phyloP scores from a whole-genome alignment of 345 rosid genomes.

The Fremontodendron californicum region DNA sequence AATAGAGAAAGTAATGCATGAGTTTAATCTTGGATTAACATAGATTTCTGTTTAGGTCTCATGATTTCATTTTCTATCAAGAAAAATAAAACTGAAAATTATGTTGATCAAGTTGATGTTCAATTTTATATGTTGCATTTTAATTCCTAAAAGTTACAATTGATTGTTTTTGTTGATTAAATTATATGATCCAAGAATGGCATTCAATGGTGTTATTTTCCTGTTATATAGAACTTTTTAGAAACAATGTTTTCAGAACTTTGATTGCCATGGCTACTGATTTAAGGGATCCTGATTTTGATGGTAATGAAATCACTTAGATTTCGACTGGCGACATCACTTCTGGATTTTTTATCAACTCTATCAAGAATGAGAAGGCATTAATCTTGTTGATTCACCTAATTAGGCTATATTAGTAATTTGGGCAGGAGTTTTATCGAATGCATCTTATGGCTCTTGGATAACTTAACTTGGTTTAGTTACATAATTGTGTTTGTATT shows the following conservation, averaged over 20 bases:
- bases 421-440: background rate
- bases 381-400: background rate
- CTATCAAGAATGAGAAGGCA: background rate
- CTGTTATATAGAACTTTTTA: constrained; percentile 5
- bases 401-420: background rate
- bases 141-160: background rate
- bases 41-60: background rate
- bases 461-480: background rate
- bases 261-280: background rate
- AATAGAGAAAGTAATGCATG: background rate
- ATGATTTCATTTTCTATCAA: background rate
- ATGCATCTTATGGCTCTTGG: background rate
- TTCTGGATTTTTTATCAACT: background rate
- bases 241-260: background rate
- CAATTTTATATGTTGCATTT: background rate
- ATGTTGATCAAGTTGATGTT: background rate
- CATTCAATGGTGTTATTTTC: constrained; percentile 8
- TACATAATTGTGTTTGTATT: background rate
- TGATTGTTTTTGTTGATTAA: background rate
- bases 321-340: background rate
- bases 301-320: background rate
- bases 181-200: background rate
- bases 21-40: background rate
- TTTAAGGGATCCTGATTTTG: background rate
- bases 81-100: background rate